Evolutionary conservation across 2,329 filamentous ascomycete genomes (phyloP).

Genomic region (Parastagonospora avenae): DNA sequence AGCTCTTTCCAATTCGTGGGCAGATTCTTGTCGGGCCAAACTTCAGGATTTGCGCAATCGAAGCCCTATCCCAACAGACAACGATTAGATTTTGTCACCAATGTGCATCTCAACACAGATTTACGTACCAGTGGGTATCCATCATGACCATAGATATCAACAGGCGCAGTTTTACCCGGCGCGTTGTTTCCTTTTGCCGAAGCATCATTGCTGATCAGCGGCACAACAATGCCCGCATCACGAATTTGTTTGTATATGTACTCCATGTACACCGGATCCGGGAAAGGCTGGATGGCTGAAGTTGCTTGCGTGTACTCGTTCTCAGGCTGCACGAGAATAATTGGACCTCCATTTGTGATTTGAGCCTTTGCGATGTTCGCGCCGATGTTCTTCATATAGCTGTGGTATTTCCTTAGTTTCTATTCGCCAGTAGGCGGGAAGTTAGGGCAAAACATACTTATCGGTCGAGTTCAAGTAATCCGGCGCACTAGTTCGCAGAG

Average conservation of each 20-base stretch:
- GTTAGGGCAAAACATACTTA: conserved; percentile 52
- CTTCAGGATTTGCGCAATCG: conserved; percentile 64
- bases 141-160: conserved; percentile 72
- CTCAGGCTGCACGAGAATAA: conserved; percentile 80
- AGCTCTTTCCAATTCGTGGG: conserved; percentile 61
- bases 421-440: not conserved
- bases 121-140: conserved; percentile 58
- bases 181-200: conserved; percentile 64
- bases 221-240: conserved; percentile 72
- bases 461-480: conserved; percentile 71
- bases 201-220: conserved; percentile 77
- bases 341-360: conserved; percentile 80
- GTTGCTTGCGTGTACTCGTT: conserved; percentile 73
- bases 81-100: no score
- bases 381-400: conserved; percentile 67
- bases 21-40: conserved; percentile 63
- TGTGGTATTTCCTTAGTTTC: conserved; percentile 20
- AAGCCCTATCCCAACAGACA: conserved; percentile 49
- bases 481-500: conserved; percentile 65
- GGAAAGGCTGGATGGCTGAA: conserved; percentile 59
- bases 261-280: conserved; percentile 71
- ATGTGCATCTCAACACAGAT: no score
- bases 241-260: conserved; percentile 72
- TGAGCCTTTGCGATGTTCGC: conserved; percentile 73
- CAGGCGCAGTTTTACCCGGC: conserved; percentile 62